Conservation (phyloP, 2,329 filamentous ascomycete genomes). For the Colletotrichum sublineola region DNA sequence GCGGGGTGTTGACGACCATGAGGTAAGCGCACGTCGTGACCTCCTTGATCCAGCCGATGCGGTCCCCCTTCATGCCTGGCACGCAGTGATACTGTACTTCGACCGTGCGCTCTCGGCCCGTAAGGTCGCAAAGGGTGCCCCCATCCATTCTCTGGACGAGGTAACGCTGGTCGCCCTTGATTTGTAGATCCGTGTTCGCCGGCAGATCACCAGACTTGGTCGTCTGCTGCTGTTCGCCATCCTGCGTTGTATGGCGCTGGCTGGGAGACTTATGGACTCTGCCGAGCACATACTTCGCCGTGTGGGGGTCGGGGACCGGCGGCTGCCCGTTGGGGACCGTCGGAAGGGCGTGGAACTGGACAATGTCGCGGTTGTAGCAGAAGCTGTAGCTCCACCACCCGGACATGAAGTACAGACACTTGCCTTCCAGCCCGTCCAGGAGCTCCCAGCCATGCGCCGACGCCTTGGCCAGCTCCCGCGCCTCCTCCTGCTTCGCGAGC, state of each 20-base stretch:
- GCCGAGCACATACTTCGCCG: conserved; percentile 83
- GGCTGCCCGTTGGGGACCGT: conserved; percentile 76
- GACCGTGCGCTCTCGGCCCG: conserved; percentile 82
- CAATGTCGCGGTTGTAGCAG: conserved; percentile 88
- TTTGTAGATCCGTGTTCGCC: conserved; percentile 76
- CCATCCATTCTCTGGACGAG: conserved; percentile 84
- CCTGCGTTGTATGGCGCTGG: conserved; percentile 39
- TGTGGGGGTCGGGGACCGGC: conserved; percentile 81
- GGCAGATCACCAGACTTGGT: conserved; percentile 30
- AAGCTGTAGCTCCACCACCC: conserved; percentile 98
- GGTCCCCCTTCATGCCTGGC: conserved; percentile 77
- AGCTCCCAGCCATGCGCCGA: conserved; percentile 85
- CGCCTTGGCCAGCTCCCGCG: conserved; percentile 83
- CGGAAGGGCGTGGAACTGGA: conserved; percentile 89
- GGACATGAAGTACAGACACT: conserved; percentile 83
- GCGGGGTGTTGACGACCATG: conserved; percentile 92
- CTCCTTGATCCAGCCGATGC: conserved; percentile 94
- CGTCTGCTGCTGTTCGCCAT: conserved; percentile 33
- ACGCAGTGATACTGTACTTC: conserved; percentile 88
- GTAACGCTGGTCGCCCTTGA: conserved; percentile 87
- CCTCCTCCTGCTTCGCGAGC: conserved; percentile 79
- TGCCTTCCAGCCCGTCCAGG: conserved; percentile 80
- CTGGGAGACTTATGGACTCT: conserved; percentile 57
- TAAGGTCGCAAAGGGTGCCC: conserved; percentile 89
- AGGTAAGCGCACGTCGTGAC: conserved; percentile 91